Conservation (phyloP, 2,329 filamentous ascomycete genomes). For the Thermoascus crustaceus region DNA sequence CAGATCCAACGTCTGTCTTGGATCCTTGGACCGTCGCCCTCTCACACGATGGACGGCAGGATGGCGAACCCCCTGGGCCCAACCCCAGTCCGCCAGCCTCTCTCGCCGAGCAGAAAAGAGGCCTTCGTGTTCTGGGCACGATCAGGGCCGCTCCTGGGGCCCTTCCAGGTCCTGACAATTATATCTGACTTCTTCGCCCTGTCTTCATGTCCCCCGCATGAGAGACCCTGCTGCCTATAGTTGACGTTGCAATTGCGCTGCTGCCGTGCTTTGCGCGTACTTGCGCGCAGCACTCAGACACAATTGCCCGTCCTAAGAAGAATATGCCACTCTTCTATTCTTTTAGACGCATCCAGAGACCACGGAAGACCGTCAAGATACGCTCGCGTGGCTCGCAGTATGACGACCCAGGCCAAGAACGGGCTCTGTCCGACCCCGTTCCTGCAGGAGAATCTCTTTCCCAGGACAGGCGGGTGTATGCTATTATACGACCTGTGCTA, state of each 20-base stretch:
- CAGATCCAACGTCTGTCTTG: neutral
- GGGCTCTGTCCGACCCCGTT: constrained; percentile 63
- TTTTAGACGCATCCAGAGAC: neutral
- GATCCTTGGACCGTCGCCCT: no score
- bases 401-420: neutral
- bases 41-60: no score
- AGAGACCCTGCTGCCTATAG: neutral
- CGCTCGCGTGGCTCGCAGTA: neutral
- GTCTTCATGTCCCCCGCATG: neutral
- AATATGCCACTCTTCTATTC: neutral
- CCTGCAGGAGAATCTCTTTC: constrained; percentile 55
- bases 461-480: constrained; percentile 58
- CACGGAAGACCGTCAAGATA: neutral
- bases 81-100: neutral
- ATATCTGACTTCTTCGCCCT: neutral
- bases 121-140: neutral
- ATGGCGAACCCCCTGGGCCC: neutral
- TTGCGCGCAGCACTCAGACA: neutral
- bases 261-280: constrained; percentile 1
- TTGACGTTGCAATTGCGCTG: neutral
- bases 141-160: neutral
- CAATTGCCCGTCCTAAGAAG: neutral
- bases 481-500: constrained; percentile 11
- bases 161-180: constrained; percentile 2
- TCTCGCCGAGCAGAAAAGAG: neutral